Evolutionary conservation across 2,329 filamentous ascomycete species (phyloP), one percentile per base, ranked within the genome.

Genomic region (Didymella segeticola): DNA sequence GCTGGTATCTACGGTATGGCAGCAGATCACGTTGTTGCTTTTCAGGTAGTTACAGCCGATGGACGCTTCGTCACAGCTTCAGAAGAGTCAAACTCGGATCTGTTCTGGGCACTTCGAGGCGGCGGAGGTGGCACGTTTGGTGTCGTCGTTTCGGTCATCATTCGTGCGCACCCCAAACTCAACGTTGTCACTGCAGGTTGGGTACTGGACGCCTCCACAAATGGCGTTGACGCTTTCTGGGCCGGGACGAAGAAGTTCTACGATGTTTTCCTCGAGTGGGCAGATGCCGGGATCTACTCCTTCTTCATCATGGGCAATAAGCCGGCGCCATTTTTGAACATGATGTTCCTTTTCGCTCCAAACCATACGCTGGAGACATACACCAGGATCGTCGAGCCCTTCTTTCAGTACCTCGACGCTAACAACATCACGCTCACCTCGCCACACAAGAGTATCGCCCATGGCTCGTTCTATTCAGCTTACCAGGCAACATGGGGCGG

Each of bases 11-110:
- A 57, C 29, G 69, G 69, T 12, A 56, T 71, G 53, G 64, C 45
- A 10, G 62, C 65, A 10, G 66, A 72, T 33, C 58, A 70, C 25
- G 53, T 62, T 17, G 53, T 71, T 3, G 63, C 61, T 8, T 62
- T 43, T 27, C 60, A 68, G 37, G 67, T 69, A 7, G 64, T 71
- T 1, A 63, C 60, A 3, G 56, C 64, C 8, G 56, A 63, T 43
- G 69, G 70, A 17, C 49, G 47, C 3, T 58, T 66, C 23, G 43
- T 65, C 1, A 67, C 58, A 10, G 66, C 66, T 2, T 66, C 67
- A 9, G 43, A 39, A 46, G 57, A 53, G 2, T 10, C 14, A 2
- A 50, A 62, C 26, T 36, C 45, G 2, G 66, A 64, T 15, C 56
- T 64, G 4, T 34, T 34, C 8, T 34, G 31, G 31, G 31, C 31